Base-by-base conservation (phyloP, 2,329 filamentous ascomycete species). In the Diaporthe sp. region DNA sequence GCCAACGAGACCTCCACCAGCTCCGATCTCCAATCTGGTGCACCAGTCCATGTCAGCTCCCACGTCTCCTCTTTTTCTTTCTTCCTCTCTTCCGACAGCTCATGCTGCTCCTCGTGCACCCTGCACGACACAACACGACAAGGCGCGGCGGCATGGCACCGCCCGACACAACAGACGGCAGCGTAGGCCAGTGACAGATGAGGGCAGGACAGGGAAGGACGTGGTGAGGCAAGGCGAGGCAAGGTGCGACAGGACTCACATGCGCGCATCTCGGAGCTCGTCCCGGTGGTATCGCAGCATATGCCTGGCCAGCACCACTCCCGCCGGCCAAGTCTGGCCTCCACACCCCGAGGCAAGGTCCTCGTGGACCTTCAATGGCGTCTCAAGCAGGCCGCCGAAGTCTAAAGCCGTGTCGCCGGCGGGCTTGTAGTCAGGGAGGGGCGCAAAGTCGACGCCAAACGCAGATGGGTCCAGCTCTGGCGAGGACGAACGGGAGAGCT, bases 271-370 rank as follows among this genome's bases (percentile, higher is more conserved):
- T 53, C 84, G 85, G 78, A 98, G 84, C 78, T 90, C 86, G n/a
- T 90, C 85, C 77, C 86, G 87, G 80, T 94, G 94, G 81, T 92
- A 92, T 71, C 93, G 90, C 76, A 98, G 88, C 89, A 98, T 90
- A 82, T 98, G 97, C 84, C 93, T 95, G 28, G 94, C 91, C 72
- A 99, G 88, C 22, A 97, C 91, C 92, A 98, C 94, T 15, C 97
- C 97, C 0, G 96, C 96, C 4, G 96, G 96, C 97, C 97, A 98
- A 15, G 97, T 89, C 85, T 97, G 94, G 3, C 97, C 97, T 67
- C 97, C 97, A 84, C 97, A 98, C 76, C 97, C 97, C 78, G 94
- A 91, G 75, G 91, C 91, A 65, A 98, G 89, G 84, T 98, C 96
- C 84, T 98, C 95, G 81, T 94, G 94, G 22, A 98, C 90, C 76